A percentile compares a stretch with the other conserved stretches of the same genome.
Evolutionary conservation across 2,329 filamentous ascomycete species (phyloP).

Genomic region (Trichoderma arundinaceum): DNA sequence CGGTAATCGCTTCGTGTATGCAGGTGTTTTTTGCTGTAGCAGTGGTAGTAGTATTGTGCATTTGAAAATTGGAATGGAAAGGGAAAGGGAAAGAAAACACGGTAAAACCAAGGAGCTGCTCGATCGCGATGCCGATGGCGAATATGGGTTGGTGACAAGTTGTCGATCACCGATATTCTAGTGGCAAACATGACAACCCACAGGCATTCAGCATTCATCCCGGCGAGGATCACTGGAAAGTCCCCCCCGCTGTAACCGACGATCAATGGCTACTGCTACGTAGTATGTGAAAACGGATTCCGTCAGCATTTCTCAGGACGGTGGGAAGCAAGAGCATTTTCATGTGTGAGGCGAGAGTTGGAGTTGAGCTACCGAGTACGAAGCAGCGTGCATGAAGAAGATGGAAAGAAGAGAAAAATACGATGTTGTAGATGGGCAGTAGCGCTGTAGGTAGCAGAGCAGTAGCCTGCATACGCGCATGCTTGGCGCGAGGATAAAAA

Average conservation of each 20-base stretch:
- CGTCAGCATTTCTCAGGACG: neutral
- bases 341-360: neutral
- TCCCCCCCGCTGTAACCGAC: neutral
- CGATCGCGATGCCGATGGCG: conserved; percentile 4
- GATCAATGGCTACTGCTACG: conserved; percentile 1
- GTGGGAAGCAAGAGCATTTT: neutral
- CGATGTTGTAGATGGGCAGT: neutral
- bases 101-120: too few species aligned
- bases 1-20: too few species aligned
- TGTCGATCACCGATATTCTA: conserved; percentile 4
- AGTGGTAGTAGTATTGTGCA: too few species aligned
- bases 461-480: neutral
- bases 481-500: conserved; percentile 13
- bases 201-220: conserved; percentile 7
- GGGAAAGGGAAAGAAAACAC: neutral
- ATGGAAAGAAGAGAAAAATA: neutral
- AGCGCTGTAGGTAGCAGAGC: neutral
- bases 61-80: neutral
- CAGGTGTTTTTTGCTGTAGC: too few species aligned
- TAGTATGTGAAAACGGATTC: neutral
- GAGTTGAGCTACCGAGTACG: neutral
- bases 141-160: neutral
- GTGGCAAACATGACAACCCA: conserved; percentile 17
- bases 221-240: conserved; percentile 17
- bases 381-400: neutral